Evolutionary conservation across 148 eudicot species (phyloP).

Genomic region (Camellia granthamiana): DNA sequence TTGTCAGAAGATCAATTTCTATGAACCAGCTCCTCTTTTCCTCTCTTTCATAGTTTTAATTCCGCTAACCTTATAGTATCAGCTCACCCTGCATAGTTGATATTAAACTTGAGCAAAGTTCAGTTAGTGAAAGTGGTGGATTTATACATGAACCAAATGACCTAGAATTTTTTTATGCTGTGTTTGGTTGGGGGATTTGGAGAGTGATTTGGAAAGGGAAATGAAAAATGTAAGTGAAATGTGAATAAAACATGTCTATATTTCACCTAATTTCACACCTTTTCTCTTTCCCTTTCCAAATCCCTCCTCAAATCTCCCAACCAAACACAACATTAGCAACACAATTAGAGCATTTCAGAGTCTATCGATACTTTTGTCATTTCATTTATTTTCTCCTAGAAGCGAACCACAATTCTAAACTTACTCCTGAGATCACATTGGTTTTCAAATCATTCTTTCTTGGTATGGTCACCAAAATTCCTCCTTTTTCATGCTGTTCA

Average conservation of each 20-base stretch:
- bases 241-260: too few species aligned
- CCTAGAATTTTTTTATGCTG: background rate
- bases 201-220: too few species aligned
- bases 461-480: background rate
- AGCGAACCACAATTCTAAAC: background rate
- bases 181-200: too few species aligned
- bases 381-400: background rate
- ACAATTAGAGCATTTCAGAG: background rate
- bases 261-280: too few species aligned
- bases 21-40: background rate
- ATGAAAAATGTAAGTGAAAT: too few species aligned
- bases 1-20: background rate
- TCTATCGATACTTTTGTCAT: background rate
- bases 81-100: background rate
- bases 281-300: too few species aligned
- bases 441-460: background rate
- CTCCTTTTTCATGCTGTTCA: background rate
- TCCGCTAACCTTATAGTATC: too few species aligned
- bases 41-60: background rate
- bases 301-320: too few species aligned
- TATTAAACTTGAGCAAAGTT: background rate
- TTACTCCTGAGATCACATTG: background rate
- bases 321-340: too few species aligned
- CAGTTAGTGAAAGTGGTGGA: background rate
- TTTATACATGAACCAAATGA: background rate